phyloP scores from a whole-genome alignment of 176 grass and related monocot species.

The Saccharum spontaneum region DNA sequence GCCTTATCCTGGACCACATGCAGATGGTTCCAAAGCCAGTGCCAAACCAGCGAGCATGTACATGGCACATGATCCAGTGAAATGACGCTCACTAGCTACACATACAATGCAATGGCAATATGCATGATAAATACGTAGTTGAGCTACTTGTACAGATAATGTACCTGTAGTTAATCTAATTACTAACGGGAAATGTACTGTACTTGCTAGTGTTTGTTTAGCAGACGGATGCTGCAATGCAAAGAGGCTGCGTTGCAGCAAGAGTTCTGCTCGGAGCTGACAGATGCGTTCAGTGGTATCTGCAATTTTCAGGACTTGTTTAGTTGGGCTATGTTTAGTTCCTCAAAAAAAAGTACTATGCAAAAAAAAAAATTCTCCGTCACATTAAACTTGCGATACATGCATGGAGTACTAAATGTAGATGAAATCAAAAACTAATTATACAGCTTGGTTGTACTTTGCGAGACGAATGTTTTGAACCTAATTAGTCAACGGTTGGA shows the following conservation, averaged over 20 bases:
- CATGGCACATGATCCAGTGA: neutral
- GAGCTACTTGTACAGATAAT: neutral
- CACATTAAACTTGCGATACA: too few species aligned
- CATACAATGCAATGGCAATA: neutral
- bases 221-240: neutral
- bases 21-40: constrained; percentile 20
- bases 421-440: too few species aligned
- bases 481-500: too few species aligned
- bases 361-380: too few species aligned
- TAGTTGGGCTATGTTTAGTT: too few species aligned
- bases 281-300: too few species aligned
- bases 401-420: too few species aligned
- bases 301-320: too few species aligned
- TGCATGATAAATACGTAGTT: neutral
- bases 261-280: neutral
- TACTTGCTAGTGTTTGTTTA: neutral
- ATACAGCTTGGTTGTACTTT: too few species aligned
- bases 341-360: too few species aligned
- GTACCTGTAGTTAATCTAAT: neutral
- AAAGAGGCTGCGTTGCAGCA: neutral
- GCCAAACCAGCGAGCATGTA: constrained; percentile 28
- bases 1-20: constrained; percentile 2
- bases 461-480: too few species aligned
- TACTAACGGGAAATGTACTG: neutral
- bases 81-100: neutral